Evolutionary conservation across 1,284 basidiomycete species (phyloP).

Genomic region (Trichosporon coremiiforme): DNA sequence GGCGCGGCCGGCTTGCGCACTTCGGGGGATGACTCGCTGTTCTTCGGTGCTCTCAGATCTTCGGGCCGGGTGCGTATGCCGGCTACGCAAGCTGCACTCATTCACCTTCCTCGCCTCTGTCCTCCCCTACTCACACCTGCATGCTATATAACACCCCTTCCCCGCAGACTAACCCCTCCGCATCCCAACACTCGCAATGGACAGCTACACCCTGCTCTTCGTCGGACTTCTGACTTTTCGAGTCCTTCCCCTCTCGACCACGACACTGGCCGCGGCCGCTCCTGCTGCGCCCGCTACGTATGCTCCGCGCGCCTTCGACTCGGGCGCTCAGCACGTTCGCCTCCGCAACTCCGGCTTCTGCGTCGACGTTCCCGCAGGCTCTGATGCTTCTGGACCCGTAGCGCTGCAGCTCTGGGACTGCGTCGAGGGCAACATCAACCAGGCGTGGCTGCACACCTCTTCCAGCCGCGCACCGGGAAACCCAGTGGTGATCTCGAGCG

Average conservation of each 20-base stretch:
- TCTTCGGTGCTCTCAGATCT: not conserved
- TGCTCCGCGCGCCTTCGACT: not conserved
- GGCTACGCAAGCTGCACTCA: not conserved
- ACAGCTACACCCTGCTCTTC: not conserved
- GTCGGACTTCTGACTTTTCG: not conserved
- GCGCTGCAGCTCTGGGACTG: slow-evolving; percentile 7
- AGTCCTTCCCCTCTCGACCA: not conserved
- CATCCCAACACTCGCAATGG: not conserved
- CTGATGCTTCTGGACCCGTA: not conserved
- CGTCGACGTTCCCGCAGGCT: not conserved
- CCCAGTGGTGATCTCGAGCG: not conserved
- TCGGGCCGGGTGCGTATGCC: not conserved
- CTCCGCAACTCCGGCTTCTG: not conserved
- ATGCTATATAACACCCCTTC: not conserved
- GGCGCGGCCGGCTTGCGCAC: no score
- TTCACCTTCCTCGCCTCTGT: no score
- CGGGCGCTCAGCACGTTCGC: not conserved
- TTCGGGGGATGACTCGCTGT: not conserved
- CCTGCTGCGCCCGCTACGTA: no score
- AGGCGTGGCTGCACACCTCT: not conserved
- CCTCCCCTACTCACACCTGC: no score
- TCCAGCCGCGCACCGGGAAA: not conserved
- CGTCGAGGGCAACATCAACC: not conserved
- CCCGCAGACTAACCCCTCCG: not conserved
- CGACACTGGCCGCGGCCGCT: not conserved